phyloP scores from a whole-genome alignment of 176 grass and related monocot species.

The Puya raimondii region DNA sequence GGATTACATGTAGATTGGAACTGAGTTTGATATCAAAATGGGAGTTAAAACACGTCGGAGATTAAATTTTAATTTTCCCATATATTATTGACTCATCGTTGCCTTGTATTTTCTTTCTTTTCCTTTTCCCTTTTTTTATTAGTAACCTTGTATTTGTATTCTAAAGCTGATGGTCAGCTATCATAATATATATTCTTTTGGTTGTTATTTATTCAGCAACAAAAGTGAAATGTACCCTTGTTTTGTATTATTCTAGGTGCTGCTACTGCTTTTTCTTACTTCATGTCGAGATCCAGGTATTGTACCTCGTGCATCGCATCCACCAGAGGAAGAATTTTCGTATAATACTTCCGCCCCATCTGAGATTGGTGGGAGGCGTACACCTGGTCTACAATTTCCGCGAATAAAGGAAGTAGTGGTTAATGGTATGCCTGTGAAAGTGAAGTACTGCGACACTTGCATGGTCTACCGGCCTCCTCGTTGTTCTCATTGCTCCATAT shows the following conservation, averaged over 20 bases:
- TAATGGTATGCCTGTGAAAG: slow-evolving; percentile 56
- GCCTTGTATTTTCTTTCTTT: too few relatives aligned
- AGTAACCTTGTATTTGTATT: too few relatives aligned
- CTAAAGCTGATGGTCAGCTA: too few relatives aligned
- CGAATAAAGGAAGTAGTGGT: slow-evolving; percentile 66
- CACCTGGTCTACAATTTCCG: slow-evolving; percentile 64
- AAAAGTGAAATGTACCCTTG: not conserved
- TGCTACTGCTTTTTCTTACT: slow-evolving; percentile 79
- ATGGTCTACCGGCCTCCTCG: slow-evolving; percentile 90
- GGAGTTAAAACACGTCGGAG: too few relatives aligned
- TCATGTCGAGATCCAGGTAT: slow-evolving; percentile 93
- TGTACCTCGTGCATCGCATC: slow-evolving; percentile 73
- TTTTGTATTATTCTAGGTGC: slow-evolving; percentile 45
- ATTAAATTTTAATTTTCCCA: too few relatives aligned
- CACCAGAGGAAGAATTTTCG: slow-evolving; percentile 77
- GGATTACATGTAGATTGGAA: too few relatives aligned
- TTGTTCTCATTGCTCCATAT: slow-evolving; percentile 86
- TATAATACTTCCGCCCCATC: slow-evolving; percentile 42
- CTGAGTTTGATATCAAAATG: too few relatives aligned
- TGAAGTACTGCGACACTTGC: slow-evolving; percentile 98
- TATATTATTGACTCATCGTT: too few relatives aligned
- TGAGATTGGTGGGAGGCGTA: slow-evolving; percentile 26
- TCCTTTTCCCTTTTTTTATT: too few relatives aligned
- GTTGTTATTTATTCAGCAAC: not conserved
- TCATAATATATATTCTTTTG: too few relatives aligned